phyloP scores from a whole-genome alignment of 1,139 yeast species.

The Magnusiomyces sp. region DNA sequence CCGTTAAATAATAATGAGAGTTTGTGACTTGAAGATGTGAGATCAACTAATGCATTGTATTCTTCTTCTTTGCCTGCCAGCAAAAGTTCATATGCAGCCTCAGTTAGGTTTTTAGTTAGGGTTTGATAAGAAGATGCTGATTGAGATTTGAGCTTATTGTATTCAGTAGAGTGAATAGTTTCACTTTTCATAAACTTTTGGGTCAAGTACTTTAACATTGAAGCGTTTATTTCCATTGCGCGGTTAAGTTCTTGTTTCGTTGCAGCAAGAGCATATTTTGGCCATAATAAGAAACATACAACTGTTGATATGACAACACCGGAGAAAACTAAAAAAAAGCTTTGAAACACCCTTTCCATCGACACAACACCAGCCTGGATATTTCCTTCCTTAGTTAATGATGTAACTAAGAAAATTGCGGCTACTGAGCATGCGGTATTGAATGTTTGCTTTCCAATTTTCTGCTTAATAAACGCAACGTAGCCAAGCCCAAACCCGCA shows the following conservation, averaged over 20 bases:
- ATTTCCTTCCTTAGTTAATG: slow-evolving; percentile 71
- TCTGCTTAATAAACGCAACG: slow-evolving; percentile 62
- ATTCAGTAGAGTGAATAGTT: slow-evolving; percentile 36
- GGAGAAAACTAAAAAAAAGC: slow-evolving; percentile 49
- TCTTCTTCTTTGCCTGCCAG: slow-evolving; percentile 49
- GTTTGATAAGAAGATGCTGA: slow-evolving; percentile 37
- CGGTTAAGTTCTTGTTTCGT: slow-evolving; percentile 44
- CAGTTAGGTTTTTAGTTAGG: slow-evolving; percentile 44
- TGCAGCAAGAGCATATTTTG: slow-evolving; percentile 46
- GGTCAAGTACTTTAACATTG: slow-evolving; percentile 42
- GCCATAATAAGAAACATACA: slow-evolving; percentile 57
- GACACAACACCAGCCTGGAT: slow-evolving; percentile 57
- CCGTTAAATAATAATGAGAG: slow-evolving; percentile 59
- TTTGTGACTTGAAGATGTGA: slow-evolving; percentile 46
- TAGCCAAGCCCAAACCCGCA: slow-evolving; percentile 53
- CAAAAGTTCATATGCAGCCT: slow-evolving; percentile 53
- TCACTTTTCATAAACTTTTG: slow-evolving; percentile 49
- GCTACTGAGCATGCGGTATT: slow-evolving; percentile 78
- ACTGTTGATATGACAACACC: slow-evolving; percentile 56
- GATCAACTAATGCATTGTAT: slow-evolving; percentile 37
- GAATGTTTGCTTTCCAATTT: slow-evolving; percentile 58
- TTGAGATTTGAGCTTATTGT: slow-evolving; percentile 33
- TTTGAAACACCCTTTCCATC: slow-evolving; percentile 44
- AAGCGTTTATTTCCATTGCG: slow-evolving; percentile 47
- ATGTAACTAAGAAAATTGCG: slow-evolving; percentile 60